Evolutionary conservation across 176 grass and related monocot species (phyloP).

Genomic region (Alopecurus myosuroides): DNA sequence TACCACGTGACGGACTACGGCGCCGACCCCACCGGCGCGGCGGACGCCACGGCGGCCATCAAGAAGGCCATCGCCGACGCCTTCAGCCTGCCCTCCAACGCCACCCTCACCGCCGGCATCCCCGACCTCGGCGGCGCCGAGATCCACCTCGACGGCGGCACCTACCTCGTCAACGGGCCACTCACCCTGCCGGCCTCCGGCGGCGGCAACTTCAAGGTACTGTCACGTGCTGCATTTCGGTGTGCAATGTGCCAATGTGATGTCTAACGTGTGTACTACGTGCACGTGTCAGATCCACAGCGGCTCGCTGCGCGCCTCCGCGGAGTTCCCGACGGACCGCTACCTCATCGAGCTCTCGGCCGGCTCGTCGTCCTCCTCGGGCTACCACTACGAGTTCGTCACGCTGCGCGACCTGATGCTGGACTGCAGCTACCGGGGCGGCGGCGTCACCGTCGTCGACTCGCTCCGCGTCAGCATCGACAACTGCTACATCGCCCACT

Average conservation of each 20-base stretch:
- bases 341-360: constrained; percentile 73
- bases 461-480: constrained; percentile 63
- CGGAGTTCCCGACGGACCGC: constrained; percentile 59
- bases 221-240: not conserved
- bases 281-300: constrained; percentile 49
- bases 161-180: constrained; percentile 63
- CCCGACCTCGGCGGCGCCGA: constrained; percentile 79
- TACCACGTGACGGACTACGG: constrained; percentile 90
- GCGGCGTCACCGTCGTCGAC: constrained; percentile 52
- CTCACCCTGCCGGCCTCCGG: constrained; percentile 55
- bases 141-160: constrained; percentile 81
- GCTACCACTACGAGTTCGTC: constrained; percentile 61
- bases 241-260: not conserved
- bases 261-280: not conserved
- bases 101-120: constrained; percentile 60
- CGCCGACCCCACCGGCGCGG: constrained; percentile 53
- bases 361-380: not conserved
- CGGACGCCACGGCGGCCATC: constrained; percentile 69
- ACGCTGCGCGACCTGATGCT: constrained; percentile 71
- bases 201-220: constrained; percentile 83
- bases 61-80: constrained; percentile 77
- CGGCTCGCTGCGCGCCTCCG: constrained; percentile 53
- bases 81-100: constrained; percentile 37
- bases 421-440: constrained; percentile 66
- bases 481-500: constrained; percentile 60